Percentiles rank a stretch among this genome's conserved stretches.
Evolutionary conservation across 2,329 filamentous ascomycete species (phyloP).

Genomic region (Fusarium tanahbumbuense): DNA sequence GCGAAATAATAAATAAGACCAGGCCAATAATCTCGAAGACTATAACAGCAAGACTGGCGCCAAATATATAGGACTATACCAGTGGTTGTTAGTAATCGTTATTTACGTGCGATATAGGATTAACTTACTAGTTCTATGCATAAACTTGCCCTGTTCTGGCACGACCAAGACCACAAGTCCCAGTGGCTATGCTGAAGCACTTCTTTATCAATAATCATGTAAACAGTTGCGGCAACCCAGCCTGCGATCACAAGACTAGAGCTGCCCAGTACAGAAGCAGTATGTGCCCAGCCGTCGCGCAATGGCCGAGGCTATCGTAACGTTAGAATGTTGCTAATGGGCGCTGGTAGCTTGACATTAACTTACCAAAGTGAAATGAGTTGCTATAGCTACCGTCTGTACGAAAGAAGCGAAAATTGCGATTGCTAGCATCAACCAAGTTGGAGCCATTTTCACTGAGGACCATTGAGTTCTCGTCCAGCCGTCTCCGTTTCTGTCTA

Average conservation of each 20-base stretch:
- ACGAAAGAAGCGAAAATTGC: constrained; percentile 1
- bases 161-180: constrained; percentile 27
- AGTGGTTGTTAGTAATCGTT: rapidly evolving
- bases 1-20: background rate
- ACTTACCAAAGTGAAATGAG: constrained; percentile 2
- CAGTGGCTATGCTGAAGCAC: constrained; percentile 5
- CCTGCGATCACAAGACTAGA: background rate
- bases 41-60: background rate
- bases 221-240: constrained; percentile 1
- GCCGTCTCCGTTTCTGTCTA: constrained; percentile 10
- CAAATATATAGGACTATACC: background rate
- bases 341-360: rapidly evolving
- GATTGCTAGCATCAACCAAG: constrained; percentile 11
- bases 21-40: background rate
- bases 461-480: constrained; percentile 17
- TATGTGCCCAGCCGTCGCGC: constrained; percentile 1
- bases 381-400: background rate
- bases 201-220: constrained; percentile 15
- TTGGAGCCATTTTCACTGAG: constrained; percentile 11
- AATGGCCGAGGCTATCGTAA: background rate
- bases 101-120: rapidly evolving
- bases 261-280: background rate
- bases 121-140: constrained; percentile 10
- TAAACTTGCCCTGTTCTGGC: background rate
- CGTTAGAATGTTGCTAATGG: background rate